phyloP scores from a whole-genome alignment of 306 rosid genomes.

The Canavalia gladiata region DNA sequence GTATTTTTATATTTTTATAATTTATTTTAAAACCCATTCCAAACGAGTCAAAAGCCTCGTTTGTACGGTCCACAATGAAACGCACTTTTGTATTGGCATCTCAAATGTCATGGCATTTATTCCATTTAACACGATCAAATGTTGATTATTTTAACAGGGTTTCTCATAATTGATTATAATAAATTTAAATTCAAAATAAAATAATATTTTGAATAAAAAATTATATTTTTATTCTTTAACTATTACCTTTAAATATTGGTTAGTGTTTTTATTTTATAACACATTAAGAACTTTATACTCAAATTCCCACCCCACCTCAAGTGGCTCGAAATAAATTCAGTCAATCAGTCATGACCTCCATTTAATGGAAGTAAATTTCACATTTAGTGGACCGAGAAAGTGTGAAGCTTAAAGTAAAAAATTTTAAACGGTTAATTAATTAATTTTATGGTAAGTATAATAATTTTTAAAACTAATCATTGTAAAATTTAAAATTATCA shows the following conservation, averaged over 20 bases:
- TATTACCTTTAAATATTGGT: too few species aligned
- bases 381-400: too few species aligned
- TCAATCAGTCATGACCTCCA: neutral
- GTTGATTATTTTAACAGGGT: neutral
- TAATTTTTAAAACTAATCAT: too few species aligned
- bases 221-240: too few species aligned
- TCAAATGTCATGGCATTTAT: slow-evolving; percentile 22
- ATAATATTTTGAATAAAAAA: too few species aligned
- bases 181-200: too few species aligned
- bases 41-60: neutral
- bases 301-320: slow-evolving; percentile 45
- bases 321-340: slow-evolving; percentile 11
- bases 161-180: too few species aligned
- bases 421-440: too few species aligned
- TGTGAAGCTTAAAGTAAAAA: too few species aligned
- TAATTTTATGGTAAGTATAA: too few species aligned
- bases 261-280: neutral
- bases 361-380: neutral
- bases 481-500: too few species aligned
- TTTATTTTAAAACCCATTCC: neutral
- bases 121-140: neutral
- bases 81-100: slow-evolving; percentile 10
- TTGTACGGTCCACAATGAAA: slow-evolving; percentile 20
- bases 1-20: neutral
- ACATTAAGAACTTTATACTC: neutral